phyloP scores from a whole-genome alignment of 192 early-diverging fungal species.

The Backusella macrospora region DNA sequence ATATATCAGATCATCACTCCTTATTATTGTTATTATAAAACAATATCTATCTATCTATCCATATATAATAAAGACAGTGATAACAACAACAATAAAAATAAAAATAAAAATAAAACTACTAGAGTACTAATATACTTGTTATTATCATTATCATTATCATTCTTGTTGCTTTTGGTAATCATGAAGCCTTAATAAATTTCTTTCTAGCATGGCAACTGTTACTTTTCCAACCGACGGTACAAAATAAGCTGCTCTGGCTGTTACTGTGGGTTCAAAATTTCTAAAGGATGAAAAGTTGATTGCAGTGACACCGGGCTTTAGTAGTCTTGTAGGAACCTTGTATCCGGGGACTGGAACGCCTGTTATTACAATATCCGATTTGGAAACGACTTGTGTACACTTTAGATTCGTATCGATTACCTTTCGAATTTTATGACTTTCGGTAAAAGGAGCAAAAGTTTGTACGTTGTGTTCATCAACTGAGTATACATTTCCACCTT shows the following conservation, averaged over 20 bases:
- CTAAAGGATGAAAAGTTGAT: slow-evolving; percentile 97
- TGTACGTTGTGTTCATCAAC: slow-evolving; percentile 91
- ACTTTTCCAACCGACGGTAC: slow-evolving; percentile 97
- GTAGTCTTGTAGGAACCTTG: slow-evolving; percentile 78
- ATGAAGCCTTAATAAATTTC: slow-evolving; percentile 89
- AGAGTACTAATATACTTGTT: background rate
- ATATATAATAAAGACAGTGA: no score
- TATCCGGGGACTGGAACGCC: slow-evolving; percentile 90
- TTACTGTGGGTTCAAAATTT: slow-evolving; percentile 93
- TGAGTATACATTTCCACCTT: slow-evolving; percentile 96
- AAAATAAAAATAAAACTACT: no score
- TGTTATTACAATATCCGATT: slow-evolving; percentile 97
- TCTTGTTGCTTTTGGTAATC: slow-evolving; percentile 59
- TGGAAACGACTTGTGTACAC: slow-evolving; percentile 76
- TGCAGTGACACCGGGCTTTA: slow-evolving; percentile 94
- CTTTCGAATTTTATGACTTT: slow-evolving; percentile 62
- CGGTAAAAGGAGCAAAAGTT: slow-evolving; percentile 69
- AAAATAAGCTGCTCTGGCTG: slow-evolving; percentile 89
- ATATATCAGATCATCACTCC: no score
- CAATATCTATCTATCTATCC: no score
- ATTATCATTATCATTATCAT: background rate
- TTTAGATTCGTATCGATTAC: slow-evolving; percentile 71
- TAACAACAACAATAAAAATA: no score
- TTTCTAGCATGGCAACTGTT: slow-evolving; percentile 98
- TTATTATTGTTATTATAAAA: no score